These are phyloP conservation scores for Ophiostoma ulmi DNA, from an alignment of 2,329 filamentous ascomycete species.

Conservation along the genomic window DNA sequence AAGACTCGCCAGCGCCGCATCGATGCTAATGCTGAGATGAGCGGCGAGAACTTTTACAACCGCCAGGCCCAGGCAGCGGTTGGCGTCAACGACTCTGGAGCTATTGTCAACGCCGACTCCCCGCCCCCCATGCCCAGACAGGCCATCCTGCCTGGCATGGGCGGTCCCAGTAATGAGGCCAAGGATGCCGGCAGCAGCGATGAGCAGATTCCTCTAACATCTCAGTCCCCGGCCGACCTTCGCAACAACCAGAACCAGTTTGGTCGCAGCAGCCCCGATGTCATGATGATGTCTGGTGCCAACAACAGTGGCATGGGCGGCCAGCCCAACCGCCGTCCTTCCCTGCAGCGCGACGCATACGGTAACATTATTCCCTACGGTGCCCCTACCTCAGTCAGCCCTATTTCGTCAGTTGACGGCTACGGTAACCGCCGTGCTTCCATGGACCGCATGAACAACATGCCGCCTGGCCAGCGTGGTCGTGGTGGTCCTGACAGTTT, in stretches of 20 bases:
- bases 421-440: conserved; percentile 47
- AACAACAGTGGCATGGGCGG: conserved; percentile 30
- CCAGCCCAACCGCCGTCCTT: conserved; percentile 30
- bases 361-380: conserved; percentile 54
- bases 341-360: conserved; percentile 54
- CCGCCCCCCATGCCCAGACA: conserved; percentile 34
- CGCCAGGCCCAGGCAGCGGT: conserved; percentile 52
- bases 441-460: conserved; percentile 41
- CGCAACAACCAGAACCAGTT: conserved; percentile 40
- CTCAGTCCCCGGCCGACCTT: conserved; percentile 53
- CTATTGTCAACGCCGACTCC: neutral
- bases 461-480: conserved; percentile 19
- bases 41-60: conserved; percentile 84
- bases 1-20: conserved; percentile 92
- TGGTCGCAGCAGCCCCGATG: conserved; percentile 25
- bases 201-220: conserved; percentile 66
- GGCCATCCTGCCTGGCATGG: conserved; percentile 54
- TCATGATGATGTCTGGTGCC: conserved; percentile 32
- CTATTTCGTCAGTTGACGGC: conserved; percentile 42
- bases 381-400: conserved; percentile 37
- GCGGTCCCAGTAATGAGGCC: conserved; percentile 57
- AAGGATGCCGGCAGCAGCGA: conserved; percentile 59
- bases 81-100: conserved; percentile 35
- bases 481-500: conserved; percentile 48
- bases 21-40: conserved; percentile 94